Base-by-base conservation (phyloP, 2,329 filamentous ascomycete genomes). In the Remersonia thermophila region DNA sequence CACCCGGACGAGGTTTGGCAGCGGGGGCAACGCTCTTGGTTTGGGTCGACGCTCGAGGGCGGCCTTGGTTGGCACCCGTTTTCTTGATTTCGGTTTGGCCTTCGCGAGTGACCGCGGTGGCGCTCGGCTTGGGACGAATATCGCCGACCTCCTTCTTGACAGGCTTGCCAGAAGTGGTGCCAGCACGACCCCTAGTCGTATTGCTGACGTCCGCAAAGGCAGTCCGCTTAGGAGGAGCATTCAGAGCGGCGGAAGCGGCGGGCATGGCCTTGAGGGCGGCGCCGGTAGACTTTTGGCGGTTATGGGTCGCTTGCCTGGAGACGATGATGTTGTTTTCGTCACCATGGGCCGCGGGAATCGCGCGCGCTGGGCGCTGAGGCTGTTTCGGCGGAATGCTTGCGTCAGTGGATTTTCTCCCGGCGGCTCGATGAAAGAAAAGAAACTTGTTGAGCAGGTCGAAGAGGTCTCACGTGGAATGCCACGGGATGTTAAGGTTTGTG, bases 171-270 rank as follows among this genome's bases (percentile, higher is more conserved):
- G 20, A 6, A 23, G 20, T 23, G 20, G 20, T 23, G 20, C 20
- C 20, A 23, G 42, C 29, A 20, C 46, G 37, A 31, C 56, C 54
- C 42, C 62, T 61, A 28, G 66, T 53, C 31, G 69, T 77, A 52
- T 87, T 89, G 65, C 82, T 91, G 43, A 91, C 71, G 55, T 93
- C 86, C 33, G 74, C 82, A 58, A 93, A 86, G 10, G 77, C 83
- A 43, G 78, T 77, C 47, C 86, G 77, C 63, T 87, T 91, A 37
- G 77, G 67, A 39, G 73, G 67, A 36, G 69, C 68, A 57, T 79
- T 83, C 45, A 78, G 59, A 27, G 65, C 67, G 33, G 65, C 67
- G 43, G 68, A 9, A 23, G n/a, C 63, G 42, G 68, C 55, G 17
- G 35, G 30, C 41, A 44, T 41, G 72, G 65, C 66, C 53, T 64